A percentile compares a stretch with the other conserved stretches of the same genome.
phyloP scores from a whole-genome alignment of 805 yeast genomes.

The Wickerhamiella galacta region DNA sequence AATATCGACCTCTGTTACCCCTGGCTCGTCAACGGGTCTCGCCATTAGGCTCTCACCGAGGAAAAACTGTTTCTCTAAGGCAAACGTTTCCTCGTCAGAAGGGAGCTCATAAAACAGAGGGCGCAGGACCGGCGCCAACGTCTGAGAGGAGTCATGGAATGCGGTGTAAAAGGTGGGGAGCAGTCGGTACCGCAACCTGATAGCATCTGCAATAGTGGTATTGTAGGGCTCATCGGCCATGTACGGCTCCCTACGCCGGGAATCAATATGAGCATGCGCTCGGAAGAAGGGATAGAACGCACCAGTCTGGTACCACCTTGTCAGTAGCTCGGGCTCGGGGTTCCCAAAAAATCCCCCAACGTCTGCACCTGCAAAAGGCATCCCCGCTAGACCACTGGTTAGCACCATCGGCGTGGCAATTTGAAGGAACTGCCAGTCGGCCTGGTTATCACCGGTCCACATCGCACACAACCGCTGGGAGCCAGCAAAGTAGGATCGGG shows the following conservation, averaged over 20 bases:
- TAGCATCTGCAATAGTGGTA: conserved; percentile 47
- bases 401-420: conserved; percentile 77
- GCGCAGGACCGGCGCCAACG: conserved; percentile 50
- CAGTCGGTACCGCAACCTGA: conserved; percentile 55
- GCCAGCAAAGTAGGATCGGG: conserved; percentile 79
- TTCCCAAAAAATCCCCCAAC: conserved; percentile 94
- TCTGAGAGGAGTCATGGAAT: conserved; percentile 43
- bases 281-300: conserved; percentile 93
- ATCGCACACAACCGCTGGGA: conserved; percentile 82
- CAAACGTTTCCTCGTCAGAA: conserved; percentile 28
- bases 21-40: conserved; percentile 59
- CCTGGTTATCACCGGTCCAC: conserved; percentile 97
- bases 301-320: conserved; percentile 94
- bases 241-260: conserved; percentile 89
- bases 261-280: conserved; percentile 91
- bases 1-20: conserved; percentile 26
- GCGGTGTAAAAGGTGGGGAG: conserved; percentile 69
- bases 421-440: conserved; percentile 75
- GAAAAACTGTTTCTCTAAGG: conserved; percentile 69
- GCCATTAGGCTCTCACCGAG: conserved; percentile 53
- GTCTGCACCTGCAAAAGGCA: conserved; percentile 92
- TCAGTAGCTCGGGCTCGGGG: conserved; percentile 62
- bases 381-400: conserved; percentile 64
- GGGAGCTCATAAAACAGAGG: conserved; percentile 21
- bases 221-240: conserved; percentile 61